Percentiles rank a stretch among this genome's conserved stretches.
phyloP scores from a whole-genome alignment of 768 basidiomycete genomes.

The Calocera viscosa region DNA sequence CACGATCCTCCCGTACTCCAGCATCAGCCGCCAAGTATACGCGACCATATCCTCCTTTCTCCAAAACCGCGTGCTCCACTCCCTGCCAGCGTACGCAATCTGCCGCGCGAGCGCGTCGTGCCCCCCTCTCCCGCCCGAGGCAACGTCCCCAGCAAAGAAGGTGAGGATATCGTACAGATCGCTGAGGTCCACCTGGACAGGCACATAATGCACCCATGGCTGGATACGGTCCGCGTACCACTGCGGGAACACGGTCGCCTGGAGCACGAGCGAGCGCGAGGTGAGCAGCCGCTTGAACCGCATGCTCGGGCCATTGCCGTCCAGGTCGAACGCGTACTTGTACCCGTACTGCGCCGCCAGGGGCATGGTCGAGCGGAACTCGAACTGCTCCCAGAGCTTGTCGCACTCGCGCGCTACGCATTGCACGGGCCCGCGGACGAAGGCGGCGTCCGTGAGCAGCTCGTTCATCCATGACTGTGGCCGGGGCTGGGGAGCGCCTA shows the following conservation, averaged over 20 bases:
- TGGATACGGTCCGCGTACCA: slow-evolving; percentile 49
- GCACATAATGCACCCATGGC: slow-evolving; percentile 67
- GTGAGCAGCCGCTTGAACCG: slow-evolving; percentile 55
- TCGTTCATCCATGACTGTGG: slow-evolving; percentile 31
- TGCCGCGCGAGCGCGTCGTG: slow-evolving; percentile 48
- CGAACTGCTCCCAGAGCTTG: slow-evolving; percentile 36
- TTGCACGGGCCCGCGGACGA: slow-evolving; percentile 35
- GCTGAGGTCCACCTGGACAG: slow-evolving; percentile 46
- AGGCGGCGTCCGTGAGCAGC: slow-evolving; percentile 49
- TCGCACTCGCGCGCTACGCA: slow-evolving; percentile 38
- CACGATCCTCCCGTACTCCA: slow-evolving; percentile 46
- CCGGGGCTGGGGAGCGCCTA: background rate
- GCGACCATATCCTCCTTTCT: slow-evolving; percentile 47
- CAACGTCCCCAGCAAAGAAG: slow-evolving; percentile 57
- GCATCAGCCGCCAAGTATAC: slow-evolving; percentile 43
- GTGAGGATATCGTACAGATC: slow-evolving; percentile 59
- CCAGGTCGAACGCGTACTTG: slow-evolving; percentile 36
- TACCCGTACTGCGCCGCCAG: slow-evolving; percentile 41
- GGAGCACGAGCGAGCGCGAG: slow-evolving; percentile 51
- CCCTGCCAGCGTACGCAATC: slow-evolving; percentile 44
- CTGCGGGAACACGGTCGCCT: slow-evolving; percentile 60
- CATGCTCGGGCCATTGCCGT: slow-evolving; percentile 47
- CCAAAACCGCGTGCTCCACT: slow-evolving; percentile 50
- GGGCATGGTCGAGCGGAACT: slow-evolving; percentile 37
- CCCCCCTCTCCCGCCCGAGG: slow-evolving; percentile 36